Conservation (phyloP, 768 basidiomycete species). For the Paxillus rubicundulus region DNA sequence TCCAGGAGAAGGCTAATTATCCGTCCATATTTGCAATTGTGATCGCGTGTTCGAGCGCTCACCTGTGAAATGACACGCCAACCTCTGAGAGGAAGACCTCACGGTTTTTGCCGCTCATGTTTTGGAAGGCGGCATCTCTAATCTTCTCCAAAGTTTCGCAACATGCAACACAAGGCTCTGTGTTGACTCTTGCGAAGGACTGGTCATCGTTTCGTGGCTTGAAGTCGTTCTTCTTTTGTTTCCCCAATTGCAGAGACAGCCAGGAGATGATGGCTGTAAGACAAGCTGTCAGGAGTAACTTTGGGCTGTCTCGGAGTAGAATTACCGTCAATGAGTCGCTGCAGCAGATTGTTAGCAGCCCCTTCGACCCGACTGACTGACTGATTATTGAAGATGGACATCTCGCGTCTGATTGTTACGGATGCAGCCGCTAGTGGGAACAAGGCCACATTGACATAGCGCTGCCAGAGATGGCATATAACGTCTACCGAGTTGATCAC, state of each 20-base stretch:
- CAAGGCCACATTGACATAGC: constrained; percentile 88
- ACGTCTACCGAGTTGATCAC: constrained; percentile 76
- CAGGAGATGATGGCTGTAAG: constrained; percentile 65
- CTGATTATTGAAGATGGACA: constrained; percentile 90
- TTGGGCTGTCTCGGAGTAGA: constrained; percentile 1
- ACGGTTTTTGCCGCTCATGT: constrained; percentile 87
- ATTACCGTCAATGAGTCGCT: constrained; percentile 80
- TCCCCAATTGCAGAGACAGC: constrained; percentile 72
- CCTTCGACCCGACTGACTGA: constrained; percentile 83
- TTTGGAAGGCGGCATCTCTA: constrained; percentile 69
- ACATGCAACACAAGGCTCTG: constrained; percentile 85
- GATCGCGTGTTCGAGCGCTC: constrained; percentile 6
- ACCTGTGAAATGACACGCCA: constrained; percentile 93
- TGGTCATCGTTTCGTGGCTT: constrained; percentile 95
- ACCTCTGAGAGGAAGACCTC: constrained; percentile 92
- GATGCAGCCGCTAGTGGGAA: constrained; percentile 83
- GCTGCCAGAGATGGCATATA: constrained; percentile 95
- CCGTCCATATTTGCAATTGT: constrained; percentile 9
- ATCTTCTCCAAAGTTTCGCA: constrained; percentile 85
- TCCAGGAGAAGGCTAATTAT: constrained; percentile 76
- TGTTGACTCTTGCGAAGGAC: constrained; percentile 91
- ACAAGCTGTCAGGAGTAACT: background rate
- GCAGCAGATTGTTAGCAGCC: constrained; percentile 73
- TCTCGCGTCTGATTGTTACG: constrained; percentile 86
- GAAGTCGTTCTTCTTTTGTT: constrained; percentile 96